Conservation (phyloP, 768 basidiomycete genomes). For the Floccularia luteovirens region DNA sequence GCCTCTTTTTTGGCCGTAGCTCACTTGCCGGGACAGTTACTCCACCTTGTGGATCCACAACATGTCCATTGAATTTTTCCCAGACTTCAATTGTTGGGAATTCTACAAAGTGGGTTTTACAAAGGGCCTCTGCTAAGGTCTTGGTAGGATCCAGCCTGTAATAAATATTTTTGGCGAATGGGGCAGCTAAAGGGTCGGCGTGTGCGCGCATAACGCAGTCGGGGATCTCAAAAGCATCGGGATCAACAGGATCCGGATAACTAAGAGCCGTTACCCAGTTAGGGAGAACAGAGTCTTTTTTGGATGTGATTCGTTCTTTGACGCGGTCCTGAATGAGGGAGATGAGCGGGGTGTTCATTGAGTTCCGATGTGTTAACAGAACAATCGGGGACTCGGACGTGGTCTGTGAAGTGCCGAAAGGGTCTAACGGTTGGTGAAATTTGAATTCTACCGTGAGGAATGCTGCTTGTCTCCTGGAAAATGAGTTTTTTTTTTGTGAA, state of each 20-base stretch:
- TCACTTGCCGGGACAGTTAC: constrained; percentile 27
- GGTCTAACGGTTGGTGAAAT: constrained; percentile 47
- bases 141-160: constrained; percentile 48
- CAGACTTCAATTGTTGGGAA: constrained; percentile 79
- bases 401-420: constrained; percentile 29
- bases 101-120: constrained; percentile 67
- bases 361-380: constrained; percentile 61
- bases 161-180: constrained; percentile 29
- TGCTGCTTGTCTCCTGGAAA: constrained; percentile 53
- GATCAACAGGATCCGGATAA: constrained; percentile 44
- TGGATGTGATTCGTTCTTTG: constrained; percentile 27
- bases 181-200: constrained; percentile 25
- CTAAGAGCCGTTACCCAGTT: constrained; percentile 52
- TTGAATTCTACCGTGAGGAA: constrained; percentile 69
- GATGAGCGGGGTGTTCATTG: constrained; percentile 40
- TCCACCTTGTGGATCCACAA: constrained; percentile 49
- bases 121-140: constrained; percentile 40
- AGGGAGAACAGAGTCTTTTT: constrained; percentile 37
- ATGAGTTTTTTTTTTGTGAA: not conserved
- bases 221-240: constrained; percentile 47
- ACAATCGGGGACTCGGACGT: constrained; percentile 24
- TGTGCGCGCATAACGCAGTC: constrained; percentile 53
- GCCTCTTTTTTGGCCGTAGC: constrained; percentile 40
- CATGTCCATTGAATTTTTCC: constrained; percentile 55
- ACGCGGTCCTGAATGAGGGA: constrained; percentile 40